These are phyloP conservation scores for Dipteronia dyeriana DNA, from an alignment of 345 rosid species.

Conservation along the genomic window DNA sequence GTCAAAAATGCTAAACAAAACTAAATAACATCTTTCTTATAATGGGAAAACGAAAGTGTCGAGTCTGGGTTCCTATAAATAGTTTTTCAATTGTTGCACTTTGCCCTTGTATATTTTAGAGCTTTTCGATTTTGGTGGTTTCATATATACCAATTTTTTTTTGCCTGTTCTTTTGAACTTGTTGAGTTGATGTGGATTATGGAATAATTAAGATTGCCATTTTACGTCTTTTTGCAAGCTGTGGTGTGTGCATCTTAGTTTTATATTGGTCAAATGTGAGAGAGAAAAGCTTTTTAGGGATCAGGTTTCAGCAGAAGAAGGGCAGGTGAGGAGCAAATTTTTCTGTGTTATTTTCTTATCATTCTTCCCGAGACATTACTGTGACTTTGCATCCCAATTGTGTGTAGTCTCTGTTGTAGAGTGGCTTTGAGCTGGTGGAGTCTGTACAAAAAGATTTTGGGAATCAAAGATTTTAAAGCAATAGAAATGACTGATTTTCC, in stretches of 20 bases:
- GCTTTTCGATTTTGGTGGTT: neutral
- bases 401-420: neutral
- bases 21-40: too few relatives aligned
- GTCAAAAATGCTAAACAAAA: neutral
- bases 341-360: neutral
- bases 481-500: neutral
- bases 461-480: constrained; percentile 13
- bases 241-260: too few relatives aligned
- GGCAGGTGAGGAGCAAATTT: neutral
- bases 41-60: neutral
- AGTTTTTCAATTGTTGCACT: neutral
- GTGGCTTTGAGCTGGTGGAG: neutral
- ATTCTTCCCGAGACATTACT: neutral
- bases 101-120: neutral
- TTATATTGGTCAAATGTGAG: neutral
- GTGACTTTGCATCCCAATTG: neutral
- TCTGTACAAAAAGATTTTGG: neutral
- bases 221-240: neutral
- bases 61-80: neutral
- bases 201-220: neutral
- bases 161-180: neutral
- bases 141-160: neutral
- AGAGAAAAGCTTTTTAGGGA: neutral
- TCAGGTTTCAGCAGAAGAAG: neutral
- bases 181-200: neutral